Evolutionary conservation across 2,329 filamentous ascomycete species (phyloP).

Genomic region (Fusarium siculi): DNA sequence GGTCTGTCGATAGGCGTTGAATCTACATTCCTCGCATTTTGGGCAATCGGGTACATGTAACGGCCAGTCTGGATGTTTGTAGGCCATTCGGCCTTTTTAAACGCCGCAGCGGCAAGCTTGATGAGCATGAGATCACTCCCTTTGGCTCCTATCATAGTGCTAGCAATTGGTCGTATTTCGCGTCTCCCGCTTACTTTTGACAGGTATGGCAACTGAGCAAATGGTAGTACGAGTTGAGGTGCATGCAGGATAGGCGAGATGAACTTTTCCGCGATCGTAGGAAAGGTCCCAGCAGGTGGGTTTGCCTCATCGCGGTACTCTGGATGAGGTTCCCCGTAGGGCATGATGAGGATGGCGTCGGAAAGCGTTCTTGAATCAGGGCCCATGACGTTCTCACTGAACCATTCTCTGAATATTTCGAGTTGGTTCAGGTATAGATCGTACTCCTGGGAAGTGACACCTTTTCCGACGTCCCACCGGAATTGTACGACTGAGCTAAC

Average conservation of each 20-base stretch:
- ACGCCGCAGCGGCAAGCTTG: accelerated
- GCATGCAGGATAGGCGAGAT: background rate
- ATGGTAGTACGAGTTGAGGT: background rate
- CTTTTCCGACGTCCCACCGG: background rate
- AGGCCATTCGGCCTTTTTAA: accelerated
- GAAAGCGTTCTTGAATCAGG: accelerated
- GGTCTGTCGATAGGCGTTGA: too few species aligned
- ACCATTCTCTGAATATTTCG: background rate
- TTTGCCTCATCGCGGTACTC: background rate
- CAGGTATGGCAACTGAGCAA: background rate
- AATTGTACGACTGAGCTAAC: background rate
- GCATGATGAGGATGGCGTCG: background rate
- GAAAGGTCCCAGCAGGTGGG: accelerated
- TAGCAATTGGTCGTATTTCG: background rate
- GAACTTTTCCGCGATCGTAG: background rate
- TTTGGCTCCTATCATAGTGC: background rate
- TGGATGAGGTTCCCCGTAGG: background rate
- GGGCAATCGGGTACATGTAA: accelerated
- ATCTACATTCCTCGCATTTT: background rate
- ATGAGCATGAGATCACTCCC: background rate
- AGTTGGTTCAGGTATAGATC: accelerated
- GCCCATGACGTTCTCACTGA: accelerated
- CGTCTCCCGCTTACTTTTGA: background rate
- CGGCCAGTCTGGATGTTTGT: background rate
- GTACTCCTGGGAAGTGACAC: accelerated